Percentiles rank a stretch among this genome's conserved stretches.
Conservation (phyloP, 2,329 filamentous ascomycete genomes). For the Trichoderma lentiforme region DNA sequence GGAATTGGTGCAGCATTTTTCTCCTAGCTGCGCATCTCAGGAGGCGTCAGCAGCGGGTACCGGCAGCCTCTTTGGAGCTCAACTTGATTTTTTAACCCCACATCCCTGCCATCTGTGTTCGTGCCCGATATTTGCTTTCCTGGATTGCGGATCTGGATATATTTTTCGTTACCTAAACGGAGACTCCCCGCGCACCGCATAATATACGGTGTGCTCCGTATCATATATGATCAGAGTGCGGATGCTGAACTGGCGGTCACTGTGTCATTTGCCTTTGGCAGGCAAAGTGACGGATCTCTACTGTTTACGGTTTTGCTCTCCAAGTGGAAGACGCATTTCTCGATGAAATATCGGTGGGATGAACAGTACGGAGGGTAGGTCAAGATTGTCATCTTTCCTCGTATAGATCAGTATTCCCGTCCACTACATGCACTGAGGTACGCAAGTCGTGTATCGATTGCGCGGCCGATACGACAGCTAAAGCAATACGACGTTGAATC, state of each 20-base stretch:
- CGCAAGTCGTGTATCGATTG: not conserved
- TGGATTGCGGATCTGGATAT: conserved; percentile 7
- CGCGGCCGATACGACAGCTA: not conserved
- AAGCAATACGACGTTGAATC: not conserved
- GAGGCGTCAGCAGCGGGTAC: conserved; percentile 16
- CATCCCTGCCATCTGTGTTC: conserved; percentile 7
- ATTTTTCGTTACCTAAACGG: not conserved
- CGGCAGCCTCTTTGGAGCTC: not conserved
- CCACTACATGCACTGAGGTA: not conserved
- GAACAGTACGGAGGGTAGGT: not conserved
- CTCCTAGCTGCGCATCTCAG: conserved; percentile 13
- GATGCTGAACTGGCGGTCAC: conserved; percentile 6
- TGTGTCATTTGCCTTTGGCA: not conserved
- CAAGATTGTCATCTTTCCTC: not conserved
- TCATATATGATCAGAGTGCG: not conserved
- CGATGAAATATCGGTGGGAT: not conserved
- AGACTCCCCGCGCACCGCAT: not conserved
- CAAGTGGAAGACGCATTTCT: not conserved
- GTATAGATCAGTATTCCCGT: not conserved
- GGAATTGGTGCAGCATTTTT: not conserved
- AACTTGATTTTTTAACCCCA: not conserved
- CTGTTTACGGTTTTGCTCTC: not conserved
- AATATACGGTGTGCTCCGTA: conserved; percentile 3
- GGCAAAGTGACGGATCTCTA: not conserved
- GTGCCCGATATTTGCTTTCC: not conserved